Evolutionary conservation across 2,329 filamentous ascomycete genomes (phyloP).

Genomic region (Pseudogymnoascus sp.): DNA sequence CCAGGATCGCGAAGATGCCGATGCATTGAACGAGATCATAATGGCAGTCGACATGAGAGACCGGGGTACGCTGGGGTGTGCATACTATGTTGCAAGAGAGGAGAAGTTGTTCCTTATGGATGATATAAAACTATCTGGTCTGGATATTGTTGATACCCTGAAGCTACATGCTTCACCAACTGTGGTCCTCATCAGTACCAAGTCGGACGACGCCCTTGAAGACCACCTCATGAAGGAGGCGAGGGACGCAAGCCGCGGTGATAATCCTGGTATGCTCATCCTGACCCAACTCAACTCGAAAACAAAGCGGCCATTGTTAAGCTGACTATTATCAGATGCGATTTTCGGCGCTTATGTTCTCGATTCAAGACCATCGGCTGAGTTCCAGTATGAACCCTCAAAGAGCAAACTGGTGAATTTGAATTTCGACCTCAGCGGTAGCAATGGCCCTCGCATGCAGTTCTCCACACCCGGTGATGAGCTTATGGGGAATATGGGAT

Average conservation of each 20-base stretch:
- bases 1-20: conserved; percentile 34
- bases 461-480: conserved; percentile 52
- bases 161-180: conserved; percentile 48
- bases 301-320: neutral
- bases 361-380: conserved; percentile 59
- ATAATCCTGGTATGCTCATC: neutral
- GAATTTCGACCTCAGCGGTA: conserved; percentile 41
- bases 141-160: conserved; percentile 59
- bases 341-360: conserved; percentile 41
- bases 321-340: conserved; percentile 24
- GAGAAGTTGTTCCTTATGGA: conserved; percentile 68
- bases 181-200: conserved; percentile 39
- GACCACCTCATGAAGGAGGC: conserved; percentile 25
- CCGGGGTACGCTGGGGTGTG: conserved; percentile 68
- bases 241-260: conserved; percentile 19
- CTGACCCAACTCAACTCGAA: neutral
- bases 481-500: conserved; percentile 15
- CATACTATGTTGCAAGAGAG: conserved; percentile 67
- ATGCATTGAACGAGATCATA: conserved; percentile 58
- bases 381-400: conserved; percentile 63
- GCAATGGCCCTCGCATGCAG: conserved; percentile 42
- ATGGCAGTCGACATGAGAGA: conserved; percentile 72
- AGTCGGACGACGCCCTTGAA: conserved; percentile 27
- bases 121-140: conserved; percentile 61
- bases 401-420: conserved; percentile 58